These are phyloP conservation scores for Citrus unshiu DNA, from an alignment of 345 rosid species.

Conservation along the genomic window DNA sequence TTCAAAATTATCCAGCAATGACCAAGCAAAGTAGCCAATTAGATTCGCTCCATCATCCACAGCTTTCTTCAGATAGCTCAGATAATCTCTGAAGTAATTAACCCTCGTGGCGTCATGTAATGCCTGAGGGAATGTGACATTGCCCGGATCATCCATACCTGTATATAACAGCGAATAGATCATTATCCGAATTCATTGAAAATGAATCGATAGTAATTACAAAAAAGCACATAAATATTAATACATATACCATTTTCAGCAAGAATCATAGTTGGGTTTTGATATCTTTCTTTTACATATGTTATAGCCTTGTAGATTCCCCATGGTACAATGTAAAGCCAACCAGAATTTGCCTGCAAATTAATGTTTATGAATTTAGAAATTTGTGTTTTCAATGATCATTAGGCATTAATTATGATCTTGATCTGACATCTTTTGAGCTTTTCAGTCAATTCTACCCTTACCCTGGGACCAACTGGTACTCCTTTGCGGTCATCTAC, in stretches of 20 bases:
- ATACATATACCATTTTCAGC: slow-evolving; percentile 48
- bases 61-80: slow-evolving; percentile 43
- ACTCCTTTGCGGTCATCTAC: slow-evolving; percentile 44
- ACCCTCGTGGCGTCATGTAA: slow-evolving; percentile 46
- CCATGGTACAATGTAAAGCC: slow-evolving; percentile 71
- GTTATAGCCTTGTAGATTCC: slow-evolving; percentile 45
- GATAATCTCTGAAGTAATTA: slow-evolving; percentile 37
- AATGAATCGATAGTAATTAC: background rate
- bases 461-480: slow-evolving; percentile 52
- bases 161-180: no score
- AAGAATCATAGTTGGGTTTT: slow-evolving; percentile 37
- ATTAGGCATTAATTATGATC: background rate
- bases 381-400: background rate
- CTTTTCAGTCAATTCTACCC: no score
- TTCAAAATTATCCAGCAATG: slow-evolving; percentile 64
- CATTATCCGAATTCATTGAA: background rate
- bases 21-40: slow-evolving; percentile 64
- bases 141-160: slow-evolving; percentile 69
- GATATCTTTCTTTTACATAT: slow-evolving; percentile 52
- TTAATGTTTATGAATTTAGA: background rate
- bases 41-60: slow-evolving; percentile 57
- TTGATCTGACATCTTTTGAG: no score
- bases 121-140: slow-evolving; percentile 25
- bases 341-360: slow-evolving; percentile 51
- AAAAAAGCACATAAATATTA: no score